Conservation (phyloP, 768 basidiomycete genomes). For the Lentinula detonsa region DNA sequence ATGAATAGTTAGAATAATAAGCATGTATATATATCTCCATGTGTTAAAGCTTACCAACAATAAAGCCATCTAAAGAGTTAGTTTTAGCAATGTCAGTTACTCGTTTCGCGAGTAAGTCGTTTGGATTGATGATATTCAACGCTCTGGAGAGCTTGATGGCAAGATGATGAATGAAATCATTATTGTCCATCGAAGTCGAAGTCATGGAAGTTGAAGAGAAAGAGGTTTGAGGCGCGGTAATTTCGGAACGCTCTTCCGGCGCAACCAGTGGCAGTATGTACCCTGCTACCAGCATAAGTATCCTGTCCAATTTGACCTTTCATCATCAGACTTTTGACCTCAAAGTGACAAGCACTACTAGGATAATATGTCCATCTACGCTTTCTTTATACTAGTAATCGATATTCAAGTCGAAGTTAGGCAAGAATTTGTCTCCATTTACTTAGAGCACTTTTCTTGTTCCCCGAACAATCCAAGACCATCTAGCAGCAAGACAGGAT, state of each 20-base stretch:
- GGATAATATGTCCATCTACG: too few species aligned
- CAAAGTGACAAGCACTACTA: too few species aligned
- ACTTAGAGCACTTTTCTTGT: too few species aligned
- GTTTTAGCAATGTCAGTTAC: slow-evolving; percentile 79
- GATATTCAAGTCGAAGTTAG: too few species aligned
- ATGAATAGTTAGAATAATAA: not conserved
- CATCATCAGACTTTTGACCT: too few species aligned
- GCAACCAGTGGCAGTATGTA: not conserved
- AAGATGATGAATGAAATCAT: slow-evolving; percentile 57
- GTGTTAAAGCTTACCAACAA: slow-evolving; percentile 45
- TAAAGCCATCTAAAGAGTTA: slow-evolving; percentile 58
- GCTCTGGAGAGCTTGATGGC: slow-evolving; percentile 78
- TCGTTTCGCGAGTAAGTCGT: slow-evolving; percentile 72
- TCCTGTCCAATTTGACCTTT: too few species aligned
- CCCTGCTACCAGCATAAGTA: too few species aligned
- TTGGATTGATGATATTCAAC: slow-evolving; percentile 76
- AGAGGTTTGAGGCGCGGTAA: not conserved
- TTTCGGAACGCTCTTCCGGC: not conserved
- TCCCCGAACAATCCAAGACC: too few species aligned
- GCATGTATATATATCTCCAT: not conserved
- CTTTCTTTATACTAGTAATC: too few species aligned
- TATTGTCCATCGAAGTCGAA: not conserved
- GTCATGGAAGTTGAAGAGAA: not conserved
- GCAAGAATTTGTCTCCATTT: too few species aligned
- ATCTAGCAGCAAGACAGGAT: too few species aligned